A percentile compares a stretch with the other conserved stretches of the same genome.
phyloP scores from a whole-genome alignment of 495 filamentous ascomycete genomes.

The Opeltia flavorubescens region DNA sequence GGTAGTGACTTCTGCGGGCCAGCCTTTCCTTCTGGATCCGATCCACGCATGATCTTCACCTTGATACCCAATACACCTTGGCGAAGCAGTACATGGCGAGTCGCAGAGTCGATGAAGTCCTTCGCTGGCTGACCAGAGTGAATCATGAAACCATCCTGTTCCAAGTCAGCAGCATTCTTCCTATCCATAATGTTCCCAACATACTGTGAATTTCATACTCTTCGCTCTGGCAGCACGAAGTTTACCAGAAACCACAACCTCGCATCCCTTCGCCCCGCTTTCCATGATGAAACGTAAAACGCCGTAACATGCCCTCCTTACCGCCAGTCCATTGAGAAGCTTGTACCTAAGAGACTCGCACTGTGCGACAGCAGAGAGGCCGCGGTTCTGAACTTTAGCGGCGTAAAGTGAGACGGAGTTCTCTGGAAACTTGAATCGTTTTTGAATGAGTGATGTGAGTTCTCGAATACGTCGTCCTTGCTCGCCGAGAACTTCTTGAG shows the following conservation, averaged over 20 bases:
- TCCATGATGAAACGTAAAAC: constrained; percentile 99
- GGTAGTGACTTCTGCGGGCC: constrained; percentile 93
- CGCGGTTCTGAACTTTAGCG: constrained; percentile 99
- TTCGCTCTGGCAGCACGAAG: constrained; percentile 96
- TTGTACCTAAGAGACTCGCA: constrained; percentile 99
- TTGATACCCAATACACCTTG: constrained; percentile 99
- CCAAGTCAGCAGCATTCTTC: background rate
- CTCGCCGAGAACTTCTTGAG: constrained; percentile 98
- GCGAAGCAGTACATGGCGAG: constrained; percentile 96
- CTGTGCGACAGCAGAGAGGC: constrained; percentile 98
- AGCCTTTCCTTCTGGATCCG: constrained; percentile 97
- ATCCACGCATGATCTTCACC: constrained; percentile 99
- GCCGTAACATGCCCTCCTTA: constrained; percentile 97
- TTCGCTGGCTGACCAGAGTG: constrained; percentile 99
- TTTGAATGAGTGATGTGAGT: constrained; percentile 99
- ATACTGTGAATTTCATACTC: constrained; percentile 99
- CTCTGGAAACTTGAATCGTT: constrained; percentile 99
- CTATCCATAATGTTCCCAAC: background rate
- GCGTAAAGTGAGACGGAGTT: constrained; percentile 99
- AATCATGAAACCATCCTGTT: constrained; percentile 98
- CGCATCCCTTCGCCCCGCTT: constrained; percentile 96
- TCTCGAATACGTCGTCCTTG: constrained; percentile 99
- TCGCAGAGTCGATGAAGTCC: constrained; percentile 98
- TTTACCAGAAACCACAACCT: constrained; percentile 98
- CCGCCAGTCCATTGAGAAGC: constrained; percentile 96